Base-by-base conservation (phyloP, 2,329 filamentous ascomycete genomes). In the Acephala macrosclerotiorum region DNA sequence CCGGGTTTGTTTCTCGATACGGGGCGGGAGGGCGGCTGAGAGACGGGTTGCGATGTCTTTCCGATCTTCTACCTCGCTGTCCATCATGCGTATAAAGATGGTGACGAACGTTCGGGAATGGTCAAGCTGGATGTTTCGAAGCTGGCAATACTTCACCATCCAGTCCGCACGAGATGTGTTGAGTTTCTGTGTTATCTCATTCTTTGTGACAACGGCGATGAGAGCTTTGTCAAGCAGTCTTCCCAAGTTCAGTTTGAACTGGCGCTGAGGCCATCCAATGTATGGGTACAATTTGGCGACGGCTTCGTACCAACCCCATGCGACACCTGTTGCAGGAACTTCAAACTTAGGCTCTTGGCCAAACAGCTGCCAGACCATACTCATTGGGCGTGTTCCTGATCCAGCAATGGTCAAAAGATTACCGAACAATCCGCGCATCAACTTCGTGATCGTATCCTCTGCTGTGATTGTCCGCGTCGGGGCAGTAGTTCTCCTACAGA, bases 361-460 rank as follows among this genome's bases (percentile, higher is more conserved):
- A 36, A 71, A 66, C 4, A 73, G 55, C 38, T 73, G 71, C 68
- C 70, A 71, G 1, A 71, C 66, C 71, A 73, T 73, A 51, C 70
- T 71, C 55, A 72, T 40, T 5, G 70, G 68, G 16, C 66, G 66
- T 1, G 68, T 66, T 3, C 73, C 73, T 11, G 73, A 74, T 1
- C 73, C 73, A 57, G 73, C 73, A 26, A 66, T 74, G 22, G 73
- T 75, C 60, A 74, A 51, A 2, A 75, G 61, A 65, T 74, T 74
- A 16, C 73, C 73, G 25, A 75, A 75, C 1, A 74, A 64, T 20
- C 73, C 73, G 25, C 72, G 68, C 72, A 75, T 75, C 47, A 75
- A 64, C 58, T 67, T 72, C 29, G 73, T 75, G 26, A 73, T 68
- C 1, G 71, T 74, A 61, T 75, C 71, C 22, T 72, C 69, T 5